A percentile compares a stretch with the other conserved stretches of the same genome.
phyloP scores from a whole-genome alignment of 441 rosid species.

The Hura crepitans region DNA sequence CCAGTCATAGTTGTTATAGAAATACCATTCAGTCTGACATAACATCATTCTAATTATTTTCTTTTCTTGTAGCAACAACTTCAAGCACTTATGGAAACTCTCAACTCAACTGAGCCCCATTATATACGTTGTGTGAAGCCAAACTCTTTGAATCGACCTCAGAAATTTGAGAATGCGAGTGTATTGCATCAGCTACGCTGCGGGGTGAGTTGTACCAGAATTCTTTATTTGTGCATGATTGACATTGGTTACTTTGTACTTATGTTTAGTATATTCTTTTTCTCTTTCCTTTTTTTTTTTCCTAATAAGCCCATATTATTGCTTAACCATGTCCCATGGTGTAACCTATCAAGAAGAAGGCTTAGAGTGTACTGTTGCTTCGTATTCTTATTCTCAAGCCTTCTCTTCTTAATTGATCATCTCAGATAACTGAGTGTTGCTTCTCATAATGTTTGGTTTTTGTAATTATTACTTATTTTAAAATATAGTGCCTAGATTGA shows the following conservation, averaged over 20 bases:
- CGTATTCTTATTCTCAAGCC: neutral
- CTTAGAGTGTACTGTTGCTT: neutral
- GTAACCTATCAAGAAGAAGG: neutral
- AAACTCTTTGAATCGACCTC: constrained; percentile 81
- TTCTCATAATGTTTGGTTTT: neutral
- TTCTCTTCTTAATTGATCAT: neutral
- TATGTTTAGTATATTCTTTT: neutral
- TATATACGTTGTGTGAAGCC: constrained; percentile 98
- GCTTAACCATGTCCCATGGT: neutral
- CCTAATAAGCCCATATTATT: neutral
- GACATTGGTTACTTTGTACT: constrained; percentile 12
- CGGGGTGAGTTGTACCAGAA: constrained; percentile 64
- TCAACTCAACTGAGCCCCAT: constrained; percentile 88
- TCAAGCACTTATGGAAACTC: constrained; percentile 97
- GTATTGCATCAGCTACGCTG: constrained; percentile 90
- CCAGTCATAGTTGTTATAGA: neutral
- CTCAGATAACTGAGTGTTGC: neutral
- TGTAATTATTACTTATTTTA: neutral
- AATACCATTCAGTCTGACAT: constrained; percentile 10
- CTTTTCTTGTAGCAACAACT: constrained; percentile 80
- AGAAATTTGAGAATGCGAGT: constrained; percentile 80
- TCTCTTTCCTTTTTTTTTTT: neutral
- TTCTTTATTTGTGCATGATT: constrained; percentile 13
- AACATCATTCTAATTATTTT: constrained; percentile 20
- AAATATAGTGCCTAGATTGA: neutral